Base-by-base conservation (phyloP, 1,284 basidiomycete genomes). In the Cronartium quercuum region DNA sequence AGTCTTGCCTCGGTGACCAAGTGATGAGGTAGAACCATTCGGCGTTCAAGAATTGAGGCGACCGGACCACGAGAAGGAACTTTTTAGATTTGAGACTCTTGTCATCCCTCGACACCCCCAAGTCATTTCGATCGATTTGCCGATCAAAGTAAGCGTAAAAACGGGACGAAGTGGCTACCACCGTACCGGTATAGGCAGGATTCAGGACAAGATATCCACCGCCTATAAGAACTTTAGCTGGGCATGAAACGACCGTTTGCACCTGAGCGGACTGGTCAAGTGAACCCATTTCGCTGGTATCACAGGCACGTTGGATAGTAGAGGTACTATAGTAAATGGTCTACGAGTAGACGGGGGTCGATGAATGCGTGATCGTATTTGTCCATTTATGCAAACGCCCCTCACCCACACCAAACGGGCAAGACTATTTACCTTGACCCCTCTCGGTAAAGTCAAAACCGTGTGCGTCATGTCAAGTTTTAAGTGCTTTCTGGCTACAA, bases 171-270 rank as follows among this genome's bases (percentile, higher is more conserved):
- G 95, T 95, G 0, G 91, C 92, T 65, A 96, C 86, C 42, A 93
- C 93, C 71, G 91, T 83, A 60, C 94, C 94, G 38, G 89, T 88
- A 82, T 91, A 92, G 6, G 85, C 83, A 40, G 87, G 88, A 82
- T 96, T 92, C 76, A 96, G 88, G 35, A 97, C 91, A 74, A 97
- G 90, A 84, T 96, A 97, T 2, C 94, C 94, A 1, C 94, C 94
- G 2, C 94, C 92, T 21, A 74, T 74, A 15, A 67, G 44, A 9
- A 67, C 47, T 55, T 67, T 67, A n/a, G 37, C 66, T 24, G 66
- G 66, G 38, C 66, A 67, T 34, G 66, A 67, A 37, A 67, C 47
- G 18, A 65, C n/a, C 15, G 61, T 62, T 29, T 62, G 61, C 55
- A 57, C 34, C 21, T 29, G 21, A 12, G n/a, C 34, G 29, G 29